Conservation (phyloP, 352 stramenopile genomes). For the Phytopythium sindhum region DNA sequence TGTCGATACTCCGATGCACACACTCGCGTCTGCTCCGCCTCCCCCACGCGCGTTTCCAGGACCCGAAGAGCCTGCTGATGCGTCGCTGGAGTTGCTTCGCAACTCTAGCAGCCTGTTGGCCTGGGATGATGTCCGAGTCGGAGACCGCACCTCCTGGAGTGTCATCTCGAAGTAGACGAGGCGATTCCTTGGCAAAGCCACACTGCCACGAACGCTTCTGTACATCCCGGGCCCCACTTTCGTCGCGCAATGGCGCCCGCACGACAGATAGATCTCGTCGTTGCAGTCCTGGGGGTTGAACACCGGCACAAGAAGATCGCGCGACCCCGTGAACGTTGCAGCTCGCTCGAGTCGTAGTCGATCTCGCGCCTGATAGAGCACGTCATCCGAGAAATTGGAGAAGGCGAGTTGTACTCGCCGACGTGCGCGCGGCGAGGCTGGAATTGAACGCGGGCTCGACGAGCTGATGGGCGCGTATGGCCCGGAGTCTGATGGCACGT, state of each 20-base stretch:
- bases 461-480: constrained; percentile 18
- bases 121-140: constrained; percentile 17
- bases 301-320: constrained; percentile 48
- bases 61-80: background rate
- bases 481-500: background rate
- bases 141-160: constrained; percentile 43
- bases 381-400: constrained; percentile 80
- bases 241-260: constrained; percentile 74
- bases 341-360: constrained; percentile 69
- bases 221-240: constrained; percentile 77
- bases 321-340: constrained; percentile 62
- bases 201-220: constrained; percentile 64
- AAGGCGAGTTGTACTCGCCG: constrained; percentile 76
- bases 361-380: constrained; percentile 81
- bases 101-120: constrained; percentile 7
- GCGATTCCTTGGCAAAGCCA: constrained; percentile 59
- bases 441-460: constrained; percentile 78
- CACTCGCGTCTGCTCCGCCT: constrained; percentile 44
- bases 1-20: constrained; percentile 79
- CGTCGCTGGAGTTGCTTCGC: background rate
- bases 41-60: constrained; percentile 16
- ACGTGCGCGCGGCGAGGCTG: constrained; percentile 65
- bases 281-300: constrained; percentile 83
- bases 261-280: constrained; percentile 85
- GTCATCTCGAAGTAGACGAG: constrained; percentile 88